These are phyloP conservation scores for Orychophragmus violaceus DNA, from an alignment of 345 rosid genomes.

Conservation along the genomic window DNA sequence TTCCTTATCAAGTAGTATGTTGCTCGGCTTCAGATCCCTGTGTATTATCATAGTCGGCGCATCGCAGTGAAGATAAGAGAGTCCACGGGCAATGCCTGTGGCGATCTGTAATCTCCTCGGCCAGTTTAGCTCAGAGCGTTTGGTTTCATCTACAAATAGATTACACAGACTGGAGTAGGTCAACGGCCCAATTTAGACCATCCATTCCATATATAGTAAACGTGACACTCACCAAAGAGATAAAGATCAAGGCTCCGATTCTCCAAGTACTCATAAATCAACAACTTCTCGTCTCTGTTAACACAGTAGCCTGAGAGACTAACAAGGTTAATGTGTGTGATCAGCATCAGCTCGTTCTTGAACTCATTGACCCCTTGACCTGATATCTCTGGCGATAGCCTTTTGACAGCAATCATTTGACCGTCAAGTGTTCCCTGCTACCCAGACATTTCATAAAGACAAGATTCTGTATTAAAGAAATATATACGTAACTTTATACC, in stretches of 20 bases:
- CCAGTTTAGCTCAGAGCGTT: constrained; percentile 44
- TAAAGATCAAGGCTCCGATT: constrained; percentile 52
- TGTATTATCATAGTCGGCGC: constrained; percentile 63
- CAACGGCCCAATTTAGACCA: no score
- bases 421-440: constrained; percentile 53
- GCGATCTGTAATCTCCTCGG: constrained; percentile 46
- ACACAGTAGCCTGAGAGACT: constrained; percentile 52
- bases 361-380: constrained; percentile 60
- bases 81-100: constrained; percentile 58
- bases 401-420: constrained; percentile 56
- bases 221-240: constrained; percentile 52
- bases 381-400: constrained; percentile 50
- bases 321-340: constrained; percentile 71
- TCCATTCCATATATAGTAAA: no score
- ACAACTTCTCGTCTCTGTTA: constrained; percentile 51
- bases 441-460: no score
- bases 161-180: no score
- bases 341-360: constrained; percentile 59
- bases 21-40: constrained; percentile 65
- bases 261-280: constrained; percentile 70
- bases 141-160: constrained; percentile 39
- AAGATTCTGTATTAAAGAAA: no score
- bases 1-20: no score
- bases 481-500: no score
- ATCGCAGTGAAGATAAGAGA: constrained; percentile 58